Percentiles rank a stretch among this genome's conserved stretches.
These are phyloP conservation scores for Mycosphaerella sp. DNA, from an alignment of 2,329 filamentous ascomycete genomes.

Conservation along the genomic window DNA sequence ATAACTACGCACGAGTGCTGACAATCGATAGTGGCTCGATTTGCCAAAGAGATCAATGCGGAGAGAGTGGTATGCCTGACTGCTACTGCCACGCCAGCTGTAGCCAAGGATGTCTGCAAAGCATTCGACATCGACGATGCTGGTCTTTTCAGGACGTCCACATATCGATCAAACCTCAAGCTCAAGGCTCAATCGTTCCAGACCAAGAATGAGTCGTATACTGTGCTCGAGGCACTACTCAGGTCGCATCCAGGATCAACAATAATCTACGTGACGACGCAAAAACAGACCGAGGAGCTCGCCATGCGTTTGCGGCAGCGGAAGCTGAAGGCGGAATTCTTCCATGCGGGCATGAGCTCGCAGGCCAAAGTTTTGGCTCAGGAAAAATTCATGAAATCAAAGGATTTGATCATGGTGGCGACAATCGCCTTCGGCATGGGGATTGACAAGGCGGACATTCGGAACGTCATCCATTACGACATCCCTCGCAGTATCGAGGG, in stretches of 20 bases:
- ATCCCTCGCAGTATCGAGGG: constrained; percentile 93
- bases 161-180: constrained; percentile 54
- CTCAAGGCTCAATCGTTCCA: constrained; percentile 45
- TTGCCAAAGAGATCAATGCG: constrained; percentile 50
- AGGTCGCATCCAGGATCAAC: constrained; percentile 48
- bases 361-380: constrained; percentile 66
- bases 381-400: constrained; percentile 71
- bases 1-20: too few relatives aligned
- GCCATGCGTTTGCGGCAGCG: constrained; percentile 59
- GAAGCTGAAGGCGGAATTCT: constrained; percentile 69
- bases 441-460: constrained; percentile 94
- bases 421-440: constrained; percentile 99
- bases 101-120: constrained; percentile 50
- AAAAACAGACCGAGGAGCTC: constrained; percentile 61
- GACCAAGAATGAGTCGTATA: constrained; percentile 42
- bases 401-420: constrained; percentile 82
- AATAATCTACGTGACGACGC: constrained; percentile 56
- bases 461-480: constrained; percentile 89
- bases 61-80: constrained; percentile 56
- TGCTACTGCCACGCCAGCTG: constrained; percentile 52
- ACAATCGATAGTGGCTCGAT: constrained; percentile 50
- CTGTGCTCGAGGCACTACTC: constrained; percentile 46
- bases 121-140: constrained; percentile 46
- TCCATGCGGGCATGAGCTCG: constrained; percentile 72
- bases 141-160: constrained; percentile 53